Evolutionary conservation across 2,329 filamentous ascomycete species (phyloP).

Genomic region (Ceratocystis cubensis): DNA sequence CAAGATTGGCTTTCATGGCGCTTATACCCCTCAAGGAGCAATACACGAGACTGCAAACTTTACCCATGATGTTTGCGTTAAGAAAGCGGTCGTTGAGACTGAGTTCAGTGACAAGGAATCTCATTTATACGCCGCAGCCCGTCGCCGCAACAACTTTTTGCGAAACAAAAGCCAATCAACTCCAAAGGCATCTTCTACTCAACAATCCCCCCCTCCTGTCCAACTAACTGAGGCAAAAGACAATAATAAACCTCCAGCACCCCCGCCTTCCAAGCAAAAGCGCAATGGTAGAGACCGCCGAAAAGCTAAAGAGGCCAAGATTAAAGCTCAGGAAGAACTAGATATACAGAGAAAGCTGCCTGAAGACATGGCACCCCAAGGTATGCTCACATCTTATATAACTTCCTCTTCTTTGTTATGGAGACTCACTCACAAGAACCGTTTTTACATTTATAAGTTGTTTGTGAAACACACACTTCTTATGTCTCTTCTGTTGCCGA

Average conservation of each 20-base stretch:
- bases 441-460: conserved; percentile 24
- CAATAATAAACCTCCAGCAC: neutral
- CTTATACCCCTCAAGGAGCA: neutral
- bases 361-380: conserved; percentile 27
- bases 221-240: neutral
- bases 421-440: neutral
- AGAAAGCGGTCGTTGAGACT: neutral
- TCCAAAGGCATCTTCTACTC: neutral
- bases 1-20: neutral
- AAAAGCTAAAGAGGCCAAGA: conserved; percentile 22
- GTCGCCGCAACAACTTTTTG: neutral
- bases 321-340: conserved; percentile 12
- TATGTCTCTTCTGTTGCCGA: conserved; percentile 22
- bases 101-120: conserved; percentile 2
- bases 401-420: neutral
- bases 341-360: neutral
- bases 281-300: conserved; percentile 25
- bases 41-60: conserved; percentile 1
- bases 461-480: conserved; percentile 20
- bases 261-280: conserved; percentile 16
- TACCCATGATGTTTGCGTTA: conserved; percentile 2
- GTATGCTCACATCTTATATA: conserved; percentile 22
- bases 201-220: neutral
- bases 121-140: neutral
- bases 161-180: neutral